Base-by-base conservation (phyloP, 768 basidiomycete genomes). In the Mycena floridula region DNA sequence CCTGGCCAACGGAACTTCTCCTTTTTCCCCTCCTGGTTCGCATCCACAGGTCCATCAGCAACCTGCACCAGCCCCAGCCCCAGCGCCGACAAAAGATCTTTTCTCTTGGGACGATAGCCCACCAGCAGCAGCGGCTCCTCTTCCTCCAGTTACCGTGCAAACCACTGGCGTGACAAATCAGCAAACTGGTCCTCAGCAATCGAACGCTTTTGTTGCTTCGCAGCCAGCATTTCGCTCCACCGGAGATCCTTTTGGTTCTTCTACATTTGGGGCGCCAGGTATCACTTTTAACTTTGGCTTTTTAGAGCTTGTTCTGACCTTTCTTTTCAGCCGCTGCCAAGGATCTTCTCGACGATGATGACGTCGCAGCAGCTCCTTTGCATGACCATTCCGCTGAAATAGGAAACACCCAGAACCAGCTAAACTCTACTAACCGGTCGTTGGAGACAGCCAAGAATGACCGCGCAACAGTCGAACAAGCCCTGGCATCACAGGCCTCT, bases 381-480 rank as follows among this genome's bases (percentile, higher is more conserved):
- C 79, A 84, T 4, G 84, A 92, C 53, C 76, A 77, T 47, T 89
- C 87, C 23, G 87, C 81, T 3, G 88, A 93, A 57, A 85, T 97
- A 44, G 91, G 89, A 6, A 94, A 96, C 57, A 64, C 81, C 18
- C 84, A 84, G 62, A 93, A 91, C 54, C 88, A 94, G 53, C 69
- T 96, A 37, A 73, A 76, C 52, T 89, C 86, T 11, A 95, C 92
- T 3, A 82, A 76, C 43, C 77, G 70, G 25, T 82, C 88, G 21
- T 62, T 94, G 9, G 74, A 83, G 27, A 70, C 74, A 2, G 67
- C 84, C 23, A 79, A 82, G 57, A 63, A 67, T 24, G 88, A 91
- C 46, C 82, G 89, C 30, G 69, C 63, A 28, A 64, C 74, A 7
- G 61, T 89, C 23, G 91, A 95, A 54, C 68, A 71, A 42, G 72